These are phyloP conservation scores for Aspergillus campestris DNA, from an alignment of 495 filamentous ascomycete genomes.

Conservation along the genomic window DNA sequence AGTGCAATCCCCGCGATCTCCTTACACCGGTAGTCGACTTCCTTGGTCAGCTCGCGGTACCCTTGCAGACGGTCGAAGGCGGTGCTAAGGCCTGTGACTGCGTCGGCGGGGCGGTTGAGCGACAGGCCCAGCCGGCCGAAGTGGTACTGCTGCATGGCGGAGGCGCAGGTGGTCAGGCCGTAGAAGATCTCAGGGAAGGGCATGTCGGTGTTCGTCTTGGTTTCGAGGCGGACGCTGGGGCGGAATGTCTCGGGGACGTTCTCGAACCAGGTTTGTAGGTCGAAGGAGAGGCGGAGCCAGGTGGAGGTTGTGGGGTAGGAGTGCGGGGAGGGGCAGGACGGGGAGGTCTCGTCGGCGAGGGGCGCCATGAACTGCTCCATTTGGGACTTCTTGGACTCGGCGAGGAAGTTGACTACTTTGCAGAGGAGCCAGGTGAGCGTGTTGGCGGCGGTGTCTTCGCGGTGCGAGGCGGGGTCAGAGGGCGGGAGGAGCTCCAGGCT, in stretches of 20 bases:
- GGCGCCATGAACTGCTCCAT: conserved; percentile 14
- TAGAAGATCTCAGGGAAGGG: conserved; percentile 36
- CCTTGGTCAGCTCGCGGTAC: conserved; percentile 35
- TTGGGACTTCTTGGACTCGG: conserved; percentile 26
- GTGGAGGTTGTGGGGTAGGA: conserved; percentile 19
- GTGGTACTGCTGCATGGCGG: conserved; percentile 35
- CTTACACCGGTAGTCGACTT: conserved; percentile 33
- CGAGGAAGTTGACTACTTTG: conserved; percentile 34
- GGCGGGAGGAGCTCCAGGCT: conserved; percentile 9
- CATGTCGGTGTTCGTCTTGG: conserved; percentile 13
- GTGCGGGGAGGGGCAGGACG: not conserved
- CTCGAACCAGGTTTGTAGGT: conserved; percentile 36
- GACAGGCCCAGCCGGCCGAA: conserved; percentile 32
- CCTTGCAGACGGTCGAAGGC: conserved; percentile 34
- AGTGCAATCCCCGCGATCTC: conserved; percentile 34
- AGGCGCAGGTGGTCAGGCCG: conserved; percentile 25
- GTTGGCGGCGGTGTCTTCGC: conserved; percentile 31
- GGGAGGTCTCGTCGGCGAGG: not conserved
- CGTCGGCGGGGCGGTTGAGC: conserved; percentile 31
- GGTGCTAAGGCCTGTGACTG: conserved; percentile 25
- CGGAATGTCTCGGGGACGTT: conserved; percentile 34
- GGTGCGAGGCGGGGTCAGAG: conserved; percentile 2
- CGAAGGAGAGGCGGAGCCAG: conserved; percentile 32
- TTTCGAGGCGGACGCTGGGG: conserved; percentile 30
- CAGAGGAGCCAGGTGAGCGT: conserved; percentile 27